Evolutionary conservation across 1,139 yeast genomes (phyloP).

Genomic region (Pichia sp.): DNA sequence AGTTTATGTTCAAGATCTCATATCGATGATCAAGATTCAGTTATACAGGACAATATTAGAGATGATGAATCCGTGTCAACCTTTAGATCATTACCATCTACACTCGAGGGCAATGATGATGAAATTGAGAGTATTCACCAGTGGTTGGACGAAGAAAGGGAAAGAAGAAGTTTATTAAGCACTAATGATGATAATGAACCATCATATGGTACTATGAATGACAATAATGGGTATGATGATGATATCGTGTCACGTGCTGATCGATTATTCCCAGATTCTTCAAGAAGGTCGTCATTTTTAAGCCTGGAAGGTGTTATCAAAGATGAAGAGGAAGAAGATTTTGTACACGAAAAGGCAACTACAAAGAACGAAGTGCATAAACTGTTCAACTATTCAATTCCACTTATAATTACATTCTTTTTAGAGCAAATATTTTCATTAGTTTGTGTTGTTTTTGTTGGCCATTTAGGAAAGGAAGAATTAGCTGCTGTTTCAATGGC

Average conservation of each 20-base stretch:
- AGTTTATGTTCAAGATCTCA: slow-evolving; percentile 48
- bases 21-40: slow-evolving; percentile 28
- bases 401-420: slow-evolving; percentile 64
- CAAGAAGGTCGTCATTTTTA: slow-evolving; percentile 13
- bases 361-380: slow-evolving; percentile 45
- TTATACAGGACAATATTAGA: slow-evolving; percentile 39
- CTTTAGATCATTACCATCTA: slow-evolving; percentile 63
- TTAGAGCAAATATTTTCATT: slow-evolving; percentile 72
- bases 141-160: slow-evolving; percentile 71
- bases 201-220: slow-evolving; percentile 25
- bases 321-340: slow-evolving; percentile 37
- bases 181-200: slow-evolving; percentile 11
- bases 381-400: slow-evolving; percentile 55
- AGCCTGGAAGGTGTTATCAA: slow-evolving; percentile 18
- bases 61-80: slow-evolving; percentile 50
- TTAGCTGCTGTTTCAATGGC: slow-evolving; percentile 84
- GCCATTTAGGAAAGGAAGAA: slow-evolving; percentile 69
- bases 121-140: slow-evolving; percentile 52
- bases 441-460: slow-evolving; percentile 69
- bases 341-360: slow-evolving; percentile 46
- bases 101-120: slow-evolving; percentile 45
- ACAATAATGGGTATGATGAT: slow-evolving; percentile 32
- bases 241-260: slow-evolving; percentile 28
- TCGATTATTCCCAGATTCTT: slow-evolving; percentile 25
- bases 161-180: slow-evolving; percentile 43